Base-by-base conservation (phyloP, 2,329 filamentous ascomycete genomes). In the Clarireedia homoeocarpa region DNA sequence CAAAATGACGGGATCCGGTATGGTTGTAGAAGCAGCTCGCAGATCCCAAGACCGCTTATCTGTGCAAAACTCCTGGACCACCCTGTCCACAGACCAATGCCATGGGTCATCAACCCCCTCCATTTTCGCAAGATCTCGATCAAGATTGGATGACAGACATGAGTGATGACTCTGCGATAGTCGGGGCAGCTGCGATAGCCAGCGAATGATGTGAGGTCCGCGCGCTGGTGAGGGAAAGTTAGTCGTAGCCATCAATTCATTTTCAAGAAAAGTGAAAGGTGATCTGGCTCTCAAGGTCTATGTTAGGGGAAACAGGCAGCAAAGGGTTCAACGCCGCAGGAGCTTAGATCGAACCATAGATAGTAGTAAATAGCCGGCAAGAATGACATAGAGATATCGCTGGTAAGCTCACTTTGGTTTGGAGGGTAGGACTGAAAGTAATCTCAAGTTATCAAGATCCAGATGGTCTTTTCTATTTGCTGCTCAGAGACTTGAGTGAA, bases 21-120 rank as follows among this genome's bases (percentile, higher is more conserved):
- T 69, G 70, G 15, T 65, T 24, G 60, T 17, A 60, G 50, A 55
- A 9, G 53, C 14, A 59, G 26, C 66, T 66, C 60, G 42, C 70
- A 48, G 71, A 70, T 53, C 68, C 78, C 79, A 81, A 9, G 80
- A 76, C 48, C 74, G 73, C 3, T 74, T 66, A 2, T 73, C 65
- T 23, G 78, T 75, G 66, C 85, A 89, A 3, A 95, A 74, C 65
- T 85, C 83, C 15, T 75, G 68, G 9, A 87, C 78, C 10, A 95
- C 81, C 38, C 83, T 77, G 39, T 86, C 82, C 34, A 84, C 75
- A 38, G 79, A 78, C 90, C 90, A 95, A 53, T 78, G 66, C 69
- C 84, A 86, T n/a, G 90, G 89, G 71, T 95, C 89, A 55, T 71
- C 67, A 15, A 70, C 68, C 48, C 70, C 70, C 48, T 70, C 70